Conservation (phyloP, 2,329 filamentous ascomycete genomes). For the Podosphaera aphanis region DNA sequence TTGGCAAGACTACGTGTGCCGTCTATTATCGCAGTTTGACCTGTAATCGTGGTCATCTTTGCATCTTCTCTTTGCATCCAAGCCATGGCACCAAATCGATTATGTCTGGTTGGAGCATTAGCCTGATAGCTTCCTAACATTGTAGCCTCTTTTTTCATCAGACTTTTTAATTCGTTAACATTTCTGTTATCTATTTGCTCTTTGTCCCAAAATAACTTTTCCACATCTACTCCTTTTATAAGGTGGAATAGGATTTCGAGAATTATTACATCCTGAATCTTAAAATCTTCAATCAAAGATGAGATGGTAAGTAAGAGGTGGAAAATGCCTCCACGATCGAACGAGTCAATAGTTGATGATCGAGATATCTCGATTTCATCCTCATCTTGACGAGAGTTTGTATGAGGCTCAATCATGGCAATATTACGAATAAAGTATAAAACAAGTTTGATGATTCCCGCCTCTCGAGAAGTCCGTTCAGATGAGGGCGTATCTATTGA, state of each 20-base stretch:
- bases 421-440: conserved; percentile 80
- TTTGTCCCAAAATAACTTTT: conserved; percentile 68
- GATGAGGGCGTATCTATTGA: conserved; percentile 59
- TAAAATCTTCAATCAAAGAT: conserved; percentile 86
- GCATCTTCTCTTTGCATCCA: conserved; percentile 79
- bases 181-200: conserved; percentile 44
- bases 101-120: conserved; percentile 66
- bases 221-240: conserved; percentile 66
- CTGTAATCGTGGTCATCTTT: conserved; percentile 67
- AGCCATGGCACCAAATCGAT: conserved; percentile 88
- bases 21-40: conserved; percentile 62
- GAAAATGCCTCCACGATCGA: conserved; percentile 77
- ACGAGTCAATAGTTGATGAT: conserved; percentile 69
- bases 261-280: conserved; percentile 65
- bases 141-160: conserved; percentile 65
- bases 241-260: conserved; percentile 85
- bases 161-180: conserved; percentile 44
- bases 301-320: conserved; percentile 64
- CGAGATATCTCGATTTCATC: conserved; percentile 76
- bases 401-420: conserved; percentile 56
- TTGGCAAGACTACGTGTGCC: conserved; percentile 53
- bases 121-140: conserved; percentile 58
- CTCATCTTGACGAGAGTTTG: conserved; percentile 52
- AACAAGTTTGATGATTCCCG: conserved; percentile 76
- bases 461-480: conserved; percentile 58